Conservation (phyloP, 805 yeast genomes). For the Lipomyces japonicus region DNA sequence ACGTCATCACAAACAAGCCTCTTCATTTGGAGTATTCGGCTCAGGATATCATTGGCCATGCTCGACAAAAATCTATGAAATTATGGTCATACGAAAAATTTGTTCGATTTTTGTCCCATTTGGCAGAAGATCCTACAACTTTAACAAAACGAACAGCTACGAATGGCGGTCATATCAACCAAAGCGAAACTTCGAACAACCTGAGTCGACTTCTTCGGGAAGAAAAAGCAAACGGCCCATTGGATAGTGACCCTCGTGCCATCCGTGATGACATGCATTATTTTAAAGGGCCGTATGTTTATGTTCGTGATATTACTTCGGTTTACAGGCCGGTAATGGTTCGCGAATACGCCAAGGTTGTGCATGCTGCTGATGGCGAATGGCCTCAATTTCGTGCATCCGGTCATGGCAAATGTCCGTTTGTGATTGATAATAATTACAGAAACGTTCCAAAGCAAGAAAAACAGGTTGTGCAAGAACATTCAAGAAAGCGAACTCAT, state of each 20-base stretch:
- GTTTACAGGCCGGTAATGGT: conserved; percentile 74
- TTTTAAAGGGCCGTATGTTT: conserved; percentile 69
- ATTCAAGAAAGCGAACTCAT: not conserved
- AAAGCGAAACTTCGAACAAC: conserved; percentile 17
- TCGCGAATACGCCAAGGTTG: conserved; percentile 66
- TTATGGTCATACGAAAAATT: conserved; percentile 77
- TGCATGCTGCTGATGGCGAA: conserved; percentile 40
- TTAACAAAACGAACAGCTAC: not conserved
- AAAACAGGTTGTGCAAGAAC: not conserved
- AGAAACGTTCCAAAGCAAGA: not conserved
- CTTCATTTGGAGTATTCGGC: conserved; percentile 42
- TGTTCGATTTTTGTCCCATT: conserved; percentile 17
- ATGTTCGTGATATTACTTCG: conserved; percentile 76
- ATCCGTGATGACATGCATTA: conserved; percentile 79
- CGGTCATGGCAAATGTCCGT: conserved; percentile 76
- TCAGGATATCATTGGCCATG: conserved; percentile 64
- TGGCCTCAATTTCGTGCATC: conserved; percentile 63
- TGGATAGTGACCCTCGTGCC: conserved; percentile 84
- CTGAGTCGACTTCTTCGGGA: conserved; percentile 64
- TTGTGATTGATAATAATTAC: conserved; percentile 43
- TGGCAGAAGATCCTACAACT: conserved; percentile 16
- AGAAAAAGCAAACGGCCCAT: conserved; percentile 81
- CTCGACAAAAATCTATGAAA: conserved; percentile 58
- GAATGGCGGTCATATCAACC: not conserved
- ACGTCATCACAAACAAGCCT: conserved; percentile 68